Conservation (phyloP, 2,329 filamentous ascomycete species). For the Dothiorella sarmentorum region DNA sequence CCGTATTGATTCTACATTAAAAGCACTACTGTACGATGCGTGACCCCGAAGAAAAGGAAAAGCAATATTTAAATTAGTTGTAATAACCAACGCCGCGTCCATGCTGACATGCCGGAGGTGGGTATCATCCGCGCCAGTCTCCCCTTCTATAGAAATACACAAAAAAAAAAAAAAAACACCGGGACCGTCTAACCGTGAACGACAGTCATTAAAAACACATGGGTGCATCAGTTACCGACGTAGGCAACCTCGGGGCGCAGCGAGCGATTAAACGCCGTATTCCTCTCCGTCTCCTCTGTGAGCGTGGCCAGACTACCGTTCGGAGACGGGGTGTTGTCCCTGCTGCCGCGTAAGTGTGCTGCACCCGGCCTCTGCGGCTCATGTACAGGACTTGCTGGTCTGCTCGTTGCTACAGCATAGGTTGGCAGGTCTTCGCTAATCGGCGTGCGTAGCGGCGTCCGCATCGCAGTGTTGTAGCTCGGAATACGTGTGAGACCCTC, state of each 20-base stretch:
- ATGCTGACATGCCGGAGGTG: slow-evolving; percentile 18
- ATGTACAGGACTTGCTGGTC: slow-evolving; percentile 38
- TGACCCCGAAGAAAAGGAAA: background rate
- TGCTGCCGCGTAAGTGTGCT: slow-evolving; percentile 27
- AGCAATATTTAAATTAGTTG: background rate
- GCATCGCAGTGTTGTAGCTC: slow-evolving; percentile 49
- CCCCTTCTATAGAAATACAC: too few species aligned
- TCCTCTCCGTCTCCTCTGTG: slow-evolving; percentile 36
- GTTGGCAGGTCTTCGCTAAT: slow-evolving; percentile 42
- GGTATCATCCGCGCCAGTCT: slow-evolving; percentile 19
- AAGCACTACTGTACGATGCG: background rate
- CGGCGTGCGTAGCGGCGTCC: slow-evolving; percentile 43
- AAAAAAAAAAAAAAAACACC: background rate
- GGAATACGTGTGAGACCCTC: slow-evolving; percentile 47
- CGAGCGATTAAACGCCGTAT: slow-evolving; percentile 28
- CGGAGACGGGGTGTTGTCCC: slow-evolving; percentile 33
- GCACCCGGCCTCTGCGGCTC: slow-evolving; percentile 4
- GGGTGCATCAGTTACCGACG: background rate
- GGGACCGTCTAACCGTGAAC: background rate
- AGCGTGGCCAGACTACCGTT: slow-evolving; percentile 33
- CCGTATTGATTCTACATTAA: background rate
- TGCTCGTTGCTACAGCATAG: slow-evolving; percentile 45
- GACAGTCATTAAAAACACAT: background rate
- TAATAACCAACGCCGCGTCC: slow-evolving; percentile 6
- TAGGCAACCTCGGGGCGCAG: slow-evolving; percentile 15